Conservation (phyloP, 1,284 basidiomycete species). For the Golubevia pallescens region DNA sequence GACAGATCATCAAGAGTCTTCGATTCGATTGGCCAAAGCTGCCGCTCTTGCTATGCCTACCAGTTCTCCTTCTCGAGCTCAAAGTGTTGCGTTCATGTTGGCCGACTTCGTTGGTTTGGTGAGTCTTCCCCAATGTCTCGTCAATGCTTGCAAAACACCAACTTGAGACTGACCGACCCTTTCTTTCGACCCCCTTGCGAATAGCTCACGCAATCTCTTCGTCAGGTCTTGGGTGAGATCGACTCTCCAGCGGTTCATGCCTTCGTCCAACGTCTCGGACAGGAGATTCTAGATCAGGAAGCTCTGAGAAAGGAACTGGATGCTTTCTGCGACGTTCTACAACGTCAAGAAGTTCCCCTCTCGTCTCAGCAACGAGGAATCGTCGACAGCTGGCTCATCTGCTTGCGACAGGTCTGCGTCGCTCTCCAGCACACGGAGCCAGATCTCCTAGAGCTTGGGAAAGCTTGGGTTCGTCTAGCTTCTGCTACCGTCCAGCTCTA, state of each 20-base stretch:
- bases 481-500: constrained; percentile 74
- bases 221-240: not conserved
- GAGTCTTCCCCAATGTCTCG: constrained; percentile 1
- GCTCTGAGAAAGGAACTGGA: constrained; percentile 4
- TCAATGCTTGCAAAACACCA: not conserved
- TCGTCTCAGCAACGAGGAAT: not conserved
- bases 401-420: constrained; percentile 7
- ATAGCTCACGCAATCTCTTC: constrained; percentile 8
- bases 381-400: constrained; percentile 5
- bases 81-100: constrained; percentile 4
- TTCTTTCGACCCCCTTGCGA: not conserved
- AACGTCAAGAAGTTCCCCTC: not conserved
- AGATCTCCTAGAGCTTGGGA: constrained; percentile 65
- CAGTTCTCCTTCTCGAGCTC: constrained; percentile 20
- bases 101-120: constrained; percentile 8
- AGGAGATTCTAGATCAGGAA: constrained; percentile 2
- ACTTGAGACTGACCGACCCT: not conserved
- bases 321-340: not conserved
- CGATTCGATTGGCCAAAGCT: constrained; percentile 21
- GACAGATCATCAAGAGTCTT: constrained; percentile 19
- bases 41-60: constrained; percentile 23
- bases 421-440: constrained; percentile 2
- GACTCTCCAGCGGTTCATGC: constrained; percentile 5
- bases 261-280: constrained; percentile 3
- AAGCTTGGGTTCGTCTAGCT: constrained; percentile 74